These are phyloP conservation scores for Beauveria rudraprayagi DNA, from an alignment of 2,329 filamentous ascomycete species.

Conservation along the genomic window DNA sequence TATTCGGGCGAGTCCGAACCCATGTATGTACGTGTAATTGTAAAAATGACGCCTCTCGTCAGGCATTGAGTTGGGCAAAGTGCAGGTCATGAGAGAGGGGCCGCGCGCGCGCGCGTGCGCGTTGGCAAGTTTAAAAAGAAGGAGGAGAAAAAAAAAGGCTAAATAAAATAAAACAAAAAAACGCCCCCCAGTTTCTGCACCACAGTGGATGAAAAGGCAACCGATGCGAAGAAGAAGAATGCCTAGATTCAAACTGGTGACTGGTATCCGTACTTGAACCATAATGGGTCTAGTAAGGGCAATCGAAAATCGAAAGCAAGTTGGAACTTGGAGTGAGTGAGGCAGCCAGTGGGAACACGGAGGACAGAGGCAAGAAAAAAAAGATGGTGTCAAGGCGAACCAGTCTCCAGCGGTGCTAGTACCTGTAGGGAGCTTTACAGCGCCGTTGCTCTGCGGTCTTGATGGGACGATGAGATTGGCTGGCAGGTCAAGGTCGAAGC, in stretches of 20 bases:
- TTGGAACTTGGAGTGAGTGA: not conserved
- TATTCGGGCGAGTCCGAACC: not conserved
- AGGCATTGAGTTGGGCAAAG: not conserved
- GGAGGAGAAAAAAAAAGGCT: not conserved
- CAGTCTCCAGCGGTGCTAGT: not conserved
- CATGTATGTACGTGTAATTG: not conserved
- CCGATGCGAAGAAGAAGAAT: not conserved
- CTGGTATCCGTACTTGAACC: too few species aligned
- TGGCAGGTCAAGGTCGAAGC: not conserved
- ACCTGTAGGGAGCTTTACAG: slow-evolving; percentile 2
- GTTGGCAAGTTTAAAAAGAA: not conserved
- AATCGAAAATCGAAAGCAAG: too few species aligned
- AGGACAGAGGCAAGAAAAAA: not conserved
- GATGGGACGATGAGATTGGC: not conserved
- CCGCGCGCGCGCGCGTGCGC: not conserved
- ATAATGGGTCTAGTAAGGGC: not conserved
- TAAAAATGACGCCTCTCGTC: not conserved
- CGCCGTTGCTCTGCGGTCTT: not conserved
- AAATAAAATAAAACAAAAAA: not conserved
- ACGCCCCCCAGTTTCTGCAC: not conserved
- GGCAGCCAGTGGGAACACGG: not conserved
- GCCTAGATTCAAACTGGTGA: too few species aligned
- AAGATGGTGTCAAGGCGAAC: not conserved
- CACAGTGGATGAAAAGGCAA: slow-evolving; percentile 1
- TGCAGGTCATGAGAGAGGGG: too few species aligned